A percentile compares a stretch with the other conserved stretches of the same genome.
These are phyloP conservation scores for Globisporangium ultimum DNA, from an alignment of 352 stramenopile species.

Conservation along the genomic window DNA sequence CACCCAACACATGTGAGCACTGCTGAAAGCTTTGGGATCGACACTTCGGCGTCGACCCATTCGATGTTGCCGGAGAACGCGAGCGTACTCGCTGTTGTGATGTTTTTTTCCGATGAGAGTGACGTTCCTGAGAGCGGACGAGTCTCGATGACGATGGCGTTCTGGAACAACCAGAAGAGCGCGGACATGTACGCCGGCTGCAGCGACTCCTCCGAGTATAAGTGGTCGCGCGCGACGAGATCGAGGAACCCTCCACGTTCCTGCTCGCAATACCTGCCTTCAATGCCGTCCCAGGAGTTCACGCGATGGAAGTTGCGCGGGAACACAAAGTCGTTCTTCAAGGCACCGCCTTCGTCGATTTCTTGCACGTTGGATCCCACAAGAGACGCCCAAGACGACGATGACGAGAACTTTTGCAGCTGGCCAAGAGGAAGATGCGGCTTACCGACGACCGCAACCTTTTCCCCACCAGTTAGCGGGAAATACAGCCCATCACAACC, in stretches of 20 bases:
- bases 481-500: slow-evolving; percentile 25
- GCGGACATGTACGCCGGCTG: slow-evolving; percentile 43
- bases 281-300: slow-evolving; percentile 24
- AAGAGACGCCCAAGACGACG: slow-evolving; percentile 30
- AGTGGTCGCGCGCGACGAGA: slow-evolving; percentile 31
- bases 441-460: slow-evolving; percentile 26
- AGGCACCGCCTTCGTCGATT: slow-evolving; percentile 37
- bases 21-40: slow-evolving; percentile 30
- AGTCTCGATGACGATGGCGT: slow-evolving; percentile 29
- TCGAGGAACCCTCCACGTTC: slow-evolving; percentile 43
- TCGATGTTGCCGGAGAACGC: slow-evolving; percentile 23
- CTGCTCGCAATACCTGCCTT: slow-evolving; percentile 34
- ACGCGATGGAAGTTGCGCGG: slow-evolving; percentile 38
- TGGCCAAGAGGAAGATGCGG: slow-evolving; percentile 25
- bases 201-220: slow-evolving; percentile 49
- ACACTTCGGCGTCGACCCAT: slow-evolving; percentile 31
- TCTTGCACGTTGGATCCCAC: slow-evolving; percentile 48
- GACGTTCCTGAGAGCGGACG: background rate
- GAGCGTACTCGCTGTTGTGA: slow-evolving; percentile 14
- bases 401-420: slow-evolving; percentile 26
- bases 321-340: slow-evolving; percentile 61
- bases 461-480: slow-evolving; percentile 16
- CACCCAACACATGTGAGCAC: slow-evolving; percentile 37
- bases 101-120: background rate
- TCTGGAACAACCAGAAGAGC: slow-evolving; percentile 55